phyloP scores from a whole-genome alignment of 1,284 basidiomycete species.

The Trametes hirsuta region DNA sequence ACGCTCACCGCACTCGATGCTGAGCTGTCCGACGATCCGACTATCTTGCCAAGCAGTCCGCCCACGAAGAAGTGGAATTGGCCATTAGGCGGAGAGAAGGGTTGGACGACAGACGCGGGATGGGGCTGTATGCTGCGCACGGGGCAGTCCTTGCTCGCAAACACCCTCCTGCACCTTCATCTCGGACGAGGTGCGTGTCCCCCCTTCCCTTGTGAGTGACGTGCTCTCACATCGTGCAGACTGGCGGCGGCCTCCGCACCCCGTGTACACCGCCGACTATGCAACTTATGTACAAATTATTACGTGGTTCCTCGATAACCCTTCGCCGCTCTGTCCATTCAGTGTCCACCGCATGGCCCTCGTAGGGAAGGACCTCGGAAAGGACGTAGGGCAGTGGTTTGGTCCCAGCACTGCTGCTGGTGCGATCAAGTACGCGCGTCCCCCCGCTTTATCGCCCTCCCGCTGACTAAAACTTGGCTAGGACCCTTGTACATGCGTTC shows the following conservation, averaged over 20 bases:
- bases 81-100: constrained; percentile 64
- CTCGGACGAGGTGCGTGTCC: constrained; percentile 77
- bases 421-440: constrained; percentile 77
- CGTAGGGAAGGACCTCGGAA: constrained; percentile 93
- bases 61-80: constrained; percentile 51
- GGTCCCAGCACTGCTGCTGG: constrained; percentile 97
- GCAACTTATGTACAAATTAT: constrained; percentile 87
- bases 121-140: constrained; percentile 99
- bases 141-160: constrained; percentile 91
- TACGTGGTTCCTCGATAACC: constrained; percentile 95
- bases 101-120: constrained; percentile 91
- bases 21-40: constrained; percentile 32
- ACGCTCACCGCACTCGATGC: constrained; percentile 55
- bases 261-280: constrained; percentile 59
- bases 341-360: constrained; percentile 96
- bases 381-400: constrained; percentile 97
- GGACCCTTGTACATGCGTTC: constrained; percentile 80
- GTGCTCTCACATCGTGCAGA: constrained; percentile 49
- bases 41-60: constrained; percentile 35
- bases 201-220: constrained; percentile 1
- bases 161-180: constrained; percentile 83
- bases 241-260: constrained; percentile 76
- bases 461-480: constrained; percentile 33
- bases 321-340: constrained; percentile 88
- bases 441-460: not conserved